These are phyloP conservation scores for Suhomyces atakaporum DNA, from an alignment of 1,139 yeast species.

Conservation along the genomic window DNA sequence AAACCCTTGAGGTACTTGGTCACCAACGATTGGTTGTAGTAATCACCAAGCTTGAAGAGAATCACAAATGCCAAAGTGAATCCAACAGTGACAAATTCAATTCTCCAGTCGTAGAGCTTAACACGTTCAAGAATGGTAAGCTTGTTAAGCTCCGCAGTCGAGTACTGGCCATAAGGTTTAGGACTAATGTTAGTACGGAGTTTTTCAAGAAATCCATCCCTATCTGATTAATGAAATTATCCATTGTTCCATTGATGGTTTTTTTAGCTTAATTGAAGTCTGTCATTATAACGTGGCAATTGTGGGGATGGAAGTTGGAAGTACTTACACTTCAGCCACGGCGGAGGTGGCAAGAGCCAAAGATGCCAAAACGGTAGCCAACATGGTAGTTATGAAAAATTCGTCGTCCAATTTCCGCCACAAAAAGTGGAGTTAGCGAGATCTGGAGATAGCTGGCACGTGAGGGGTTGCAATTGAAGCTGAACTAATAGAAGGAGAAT, in stretches of 20 bases:
- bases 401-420: conserved; percentile 10
- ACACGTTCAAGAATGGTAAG: conserved; percentile 56
- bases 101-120: conserved; percentile 65
- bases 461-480: too few relatives aligned
- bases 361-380: conserved; percentile 4
- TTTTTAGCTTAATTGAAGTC: too few relatives aligned
- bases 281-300: too few relatives aligned
- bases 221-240: too few relatives aligned
- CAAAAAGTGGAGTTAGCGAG: conserved; percentile 2
- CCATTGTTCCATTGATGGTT: too few relatives aligned
- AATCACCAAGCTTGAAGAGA: conserved; percentile 59
- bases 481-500: too few relatives aligned
- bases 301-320: background rate
- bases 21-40: conserved; percentile 58
- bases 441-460: too few relatives aligned
- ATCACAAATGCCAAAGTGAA: conserved; percentile 48
- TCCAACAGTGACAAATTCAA: conserved; percentile 61
- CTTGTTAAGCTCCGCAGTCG: conserved; percentile 53
- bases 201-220: background rate
- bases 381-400: conserved; percentile 10
- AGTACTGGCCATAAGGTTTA: conserved; percentile 36
- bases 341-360: conserved; percentile 4
- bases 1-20: conserved; percentile 47
- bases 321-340: conserved; percentile 10
- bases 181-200: conserved; percentile 7